phyloP scores from a whole-genome alignment of 495 filamentous ascomycete species.

The Penicillium paradoxum region DNA sequence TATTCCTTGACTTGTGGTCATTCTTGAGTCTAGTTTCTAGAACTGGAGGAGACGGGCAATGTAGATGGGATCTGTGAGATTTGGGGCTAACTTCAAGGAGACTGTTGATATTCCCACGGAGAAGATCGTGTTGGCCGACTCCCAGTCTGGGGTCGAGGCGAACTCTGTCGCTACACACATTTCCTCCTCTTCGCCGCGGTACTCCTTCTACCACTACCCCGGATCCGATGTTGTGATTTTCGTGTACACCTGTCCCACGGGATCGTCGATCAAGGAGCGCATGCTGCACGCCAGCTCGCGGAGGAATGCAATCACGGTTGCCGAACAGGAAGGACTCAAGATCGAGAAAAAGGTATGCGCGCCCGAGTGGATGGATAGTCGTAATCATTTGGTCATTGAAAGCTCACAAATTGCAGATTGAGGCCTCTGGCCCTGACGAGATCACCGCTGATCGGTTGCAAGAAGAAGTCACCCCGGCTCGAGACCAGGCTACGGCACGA shows the following conservation, averaged over 20 bases:
- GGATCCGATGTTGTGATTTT: constrained; percentile 70
- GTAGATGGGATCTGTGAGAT: constrained; percentile 7
- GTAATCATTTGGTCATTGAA: constrained; percentile 2
- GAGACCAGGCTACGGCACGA: constrained; percentile 54
- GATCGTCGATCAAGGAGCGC: constrained; percentile 78
- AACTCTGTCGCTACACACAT: constrained; percentile 57
- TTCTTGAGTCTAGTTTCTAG: background rate
- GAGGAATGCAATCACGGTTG: constrained; percentile 61
- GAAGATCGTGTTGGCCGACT: constrained; percentile 65
- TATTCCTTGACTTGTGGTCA: background rate
- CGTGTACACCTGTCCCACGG: constrained; percentile 86
- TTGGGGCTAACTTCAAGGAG: constrained; percentile 34
- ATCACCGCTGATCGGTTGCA: constrained; percentile 65
- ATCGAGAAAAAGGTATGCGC: constrained; percentile 65
- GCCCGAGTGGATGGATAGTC: background rate
- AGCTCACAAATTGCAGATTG: constrained; percentile 41
- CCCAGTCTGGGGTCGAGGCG: constrained; percentile 44
- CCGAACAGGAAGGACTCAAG: constrained; percentile 64
- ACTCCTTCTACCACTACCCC: constrained; percentile 79
- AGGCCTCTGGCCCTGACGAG: constrained; percentile 69
- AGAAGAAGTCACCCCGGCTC: constrained; percentile 71
- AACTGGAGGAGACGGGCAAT: constrained; percentile 1
- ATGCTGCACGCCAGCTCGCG: constrained; percentile 93
- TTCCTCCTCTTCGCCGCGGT: constrained; percentile 76
- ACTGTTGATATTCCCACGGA: constrained; percentile 66